A percentile compares a stretch with the other conserved stretches of the same genome.
These are phyloP conservation scores for Fulvia fulva DNA, from an alignment of 2,329 filamentous ascomycete species.

Conservation along the genomic window DNA sequence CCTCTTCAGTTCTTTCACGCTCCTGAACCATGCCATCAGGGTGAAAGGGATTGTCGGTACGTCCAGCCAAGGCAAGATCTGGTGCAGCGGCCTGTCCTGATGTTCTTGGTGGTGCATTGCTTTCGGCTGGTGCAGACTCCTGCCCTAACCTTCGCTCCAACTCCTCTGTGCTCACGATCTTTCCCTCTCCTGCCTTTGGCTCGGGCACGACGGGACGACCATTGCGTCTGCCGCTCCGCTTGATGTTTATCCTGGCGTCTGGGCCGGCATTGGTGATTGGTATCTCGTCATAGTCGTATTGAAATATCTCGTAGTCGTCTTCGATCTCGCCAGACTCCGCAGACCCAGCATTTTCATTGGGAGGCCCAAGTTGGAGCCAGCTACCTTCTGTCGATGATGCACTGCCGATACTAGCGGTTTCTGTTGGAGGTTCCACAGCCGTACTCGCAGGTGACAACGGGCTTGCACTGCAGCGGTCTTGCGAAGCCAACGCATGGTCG, in stretches of 20 bases:
- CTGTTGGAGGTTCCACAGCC: conserved; percentile 2
- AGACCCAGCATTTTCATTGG: conserved; percentile 2
- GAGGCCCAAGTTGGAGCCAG: conserved; percentile 13
- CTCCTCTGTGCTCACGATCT: conserved; percentile 12
- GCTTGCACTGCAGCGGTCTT: neutral
- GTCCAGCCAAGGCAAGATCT: neutral
- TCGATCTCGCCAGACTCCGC: neutral
- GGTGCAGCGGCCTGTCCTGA: neutral
- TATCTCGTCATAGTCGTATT: conserved; percentile 24
- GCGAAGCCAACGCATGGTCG: conserved; percentile 8
- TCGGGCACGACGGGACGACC: conserved; percentile 25
- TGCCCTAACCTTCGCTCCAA: conserved; percentile 1
- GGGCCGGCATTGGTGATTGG: conserved; percentile 35
- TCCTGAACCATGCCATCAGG: conserved; percentile 13
- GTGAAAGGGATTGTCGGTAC: conserved; percentile 15
- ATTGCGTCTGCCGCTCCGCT: conserved; percentile 26
- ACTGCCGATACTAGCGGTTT: conserved; percentile 11
- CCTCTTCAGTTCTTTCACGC: neutral
- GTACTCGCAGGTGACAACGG: conserved; percentile 2
- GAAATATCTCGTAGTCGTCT: conserved; percentile 10
- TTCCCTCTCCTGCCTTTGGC: conserved; percentile 14
- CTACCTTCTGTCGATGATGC: conserved; percentile 13
- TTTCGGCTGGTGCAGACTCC: neutral
- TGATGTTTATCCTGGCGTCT: conserved; percentile 34
- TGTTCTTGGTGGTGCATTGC: neutral